Conservation (phyloP, 176 grass and related monocot genomes). For the Aegilops sharonensis region DNA sequence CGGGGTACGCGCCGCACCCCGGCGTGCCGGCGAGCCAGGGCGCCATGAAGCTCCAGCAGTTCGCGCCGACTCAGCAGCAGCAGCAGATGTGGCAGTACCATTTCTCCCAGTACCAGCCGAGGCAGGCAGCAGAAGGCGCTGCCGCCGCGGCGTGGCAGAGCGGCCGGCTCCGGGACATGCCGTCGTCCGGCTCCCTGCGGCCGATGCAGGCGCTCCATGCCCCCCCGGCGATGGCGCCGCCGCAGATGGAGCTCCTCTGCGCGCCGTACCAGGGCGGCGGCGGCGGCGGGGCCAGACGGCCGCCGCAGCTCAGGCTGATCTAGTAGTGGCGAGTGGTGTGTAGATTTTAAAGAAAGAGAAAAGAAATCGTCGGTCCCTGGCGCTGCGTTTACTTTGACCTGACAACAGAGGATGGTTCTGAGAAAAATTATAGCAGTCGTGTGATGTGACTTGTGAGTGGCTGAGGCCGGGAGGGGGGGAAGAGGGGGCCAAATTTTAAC, state of each 20-base stretch:
- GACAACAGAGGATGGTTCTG: not conserved
- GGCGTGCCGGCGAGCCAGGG: not conserved
- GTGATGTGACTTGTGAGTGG: not conserved
- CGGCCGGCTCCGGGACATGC: slow-evolving; percentile 20
- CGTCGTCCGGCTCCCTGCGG: not conserved
- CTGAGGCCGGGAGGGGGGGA: not conserved
- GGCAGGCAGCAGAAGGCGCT: not conserved
- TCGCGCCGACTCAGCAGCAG: not conserved
- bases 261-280: slow-evolving; percentile 27
- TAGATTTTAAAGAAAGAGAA: not conserved
- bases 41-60: slow-evolving; percentile 37
- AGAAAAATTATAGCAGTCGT: not conserved
- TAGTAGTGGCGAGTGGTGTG: slow-evolving; percentile 4
- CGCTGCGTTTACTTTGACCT: not conserved
- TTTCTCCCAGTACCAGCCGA: slow-evolving; percentile 38
- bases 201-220: slow-evolving; percentile 26
- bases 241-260: slow-evolving; percentile 48
- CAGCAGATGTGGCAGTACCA: slow-evolving; percentile 51
- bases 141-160: slow-evolving; percentile 18
- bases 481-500: not conserved
- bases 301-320: slow-evolving; percentile 44
- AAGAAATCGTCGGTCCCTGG: not conserved
- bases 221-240: not conserved
- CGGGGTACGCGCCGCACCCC: slow-evolving; percentile 16
- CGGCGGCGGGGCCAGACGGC: slow-evolving; percentile 15